Base-by-base conservation (phyloP, 108 stramenopile species). In the Stephanodiscus triporus region DNA sequence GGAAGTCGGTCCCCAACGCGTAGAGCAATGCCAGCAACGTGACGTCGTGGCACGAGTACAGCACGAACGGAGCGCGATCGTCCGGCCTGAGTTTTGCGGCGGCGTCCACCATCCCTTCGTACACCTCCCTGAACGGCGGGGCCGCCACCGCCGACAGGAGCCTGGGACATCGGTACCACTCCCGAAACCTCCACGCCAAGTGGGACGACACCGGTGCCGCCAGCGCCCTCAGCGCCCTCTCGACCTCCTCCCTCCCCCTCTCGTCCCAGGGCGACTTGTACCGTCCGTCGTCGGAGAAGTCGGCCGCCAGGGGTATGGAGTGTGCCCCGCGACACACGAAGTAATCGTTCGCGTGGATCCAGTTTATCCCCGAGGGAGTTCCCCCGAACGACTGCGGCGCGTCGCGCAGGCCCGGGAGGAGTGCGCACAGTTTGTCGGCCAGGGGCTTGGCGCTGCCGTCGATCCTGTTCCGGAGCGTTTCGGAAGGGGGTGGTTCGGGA, bases 31-130 rank as follows among this genome's bases (percentile, higher is more conserved):
- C 85, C 10, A 93, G 49, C 42, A 93, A 65, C 9, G 92, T 93
- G 14, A 93, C 88, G 56, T 93, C 92, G 66, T 93, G 92, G 65
- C 88, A 88, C 30, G 87, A 84, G 69, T 90, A 93, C 9, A 90
- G 54, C 4, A 73, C 76, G 61, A 93, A 89, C 8, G 89, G 87
- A 43, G 53, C 75, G 14, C 80, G 75, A 54, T 79, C 81, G 17
- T 43, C 38, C 7, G 17, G 45, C n/a, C 58, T 72, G 30, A 72
- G 22, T 26, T 47, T 36, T 30, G 60, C 54, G 11, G 58, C 77
- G 23, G 80, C 68, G 19, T 71, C 59, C 17, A 78, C 62, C 69
- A 87, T 76, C 29, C 76, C 60, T 34, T 49, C 20, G 57, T 61
- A 23, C 20, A 90, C 77, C 47, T 93, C 92, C 34, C 78, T 65